Conservation (phyloP, 768 basidiomycete genomes). For the Boletus sp. region DNA sequence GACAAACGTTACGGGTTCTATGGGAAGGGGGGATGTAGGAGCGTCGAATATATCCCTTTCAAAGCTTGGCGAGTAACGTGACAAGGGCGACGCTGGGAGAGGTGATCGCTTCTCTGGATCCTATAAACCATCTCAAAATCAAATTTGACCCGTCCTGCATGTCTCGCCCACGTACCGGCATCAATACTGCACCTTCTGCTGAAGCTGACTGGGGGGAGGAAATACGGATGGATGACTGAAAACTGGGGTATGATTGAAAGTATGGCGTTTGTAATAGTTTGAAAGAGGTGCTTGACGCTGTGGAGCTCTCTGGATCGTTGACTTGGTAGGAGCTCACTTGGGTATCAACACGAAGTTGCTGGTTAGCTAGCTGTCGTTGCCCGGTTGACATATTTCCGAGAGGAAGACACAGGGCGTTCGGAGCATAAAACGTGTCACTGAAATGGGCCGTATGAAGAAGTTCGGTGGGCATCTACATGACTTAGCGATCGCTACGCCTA, state of each 20-base stretch:
- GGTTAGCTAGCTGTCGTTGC: constrained; percentile 8
- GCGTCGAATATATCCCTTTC: neutral
- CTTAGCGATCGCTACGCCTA: neutral
- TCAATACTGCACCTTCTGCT: neutral
- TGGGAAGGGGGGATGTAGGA: neutral
- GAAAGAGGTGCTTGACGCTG: constrained; percentile 13
- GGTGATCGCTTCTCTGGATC: constrained; percentile 6
- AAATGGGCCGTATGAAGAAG: neutral
- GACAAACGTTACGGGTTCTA: constrained; percentile 12
- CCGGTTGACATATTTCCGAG: neutral
- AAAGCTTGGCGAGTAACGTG: neutral
- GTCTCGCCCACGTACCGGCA: constrained; percentile 8
- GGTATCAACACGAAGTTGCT: constrained; percentile 21
- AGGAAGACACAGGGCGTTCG: neutral
- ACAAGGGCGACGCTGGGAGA: constrained; percentile 11
- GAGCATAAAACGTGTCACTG: neutral
- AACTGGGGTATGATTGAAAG: neutral
- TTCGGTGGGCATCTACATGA: constrained; percentile 2
- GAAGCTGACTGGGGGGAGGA: constrained; percentile 12
- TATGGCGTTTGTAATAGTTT: constrained; percentile 10
- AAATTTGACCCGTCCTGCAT: neutral
- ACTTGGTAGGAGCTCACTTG: constrained; percentile 3
- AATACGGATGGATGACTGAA: constrained; percentile 2
- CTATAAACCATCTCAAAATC: constrained; percentile 8
- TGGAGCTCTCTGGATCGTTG: constrained; percentile 15